Evolutionary conservation across 2,329 filamentous ascomycete species (phyloP).

Genomic region (Claviceps spartinae): DNA sequence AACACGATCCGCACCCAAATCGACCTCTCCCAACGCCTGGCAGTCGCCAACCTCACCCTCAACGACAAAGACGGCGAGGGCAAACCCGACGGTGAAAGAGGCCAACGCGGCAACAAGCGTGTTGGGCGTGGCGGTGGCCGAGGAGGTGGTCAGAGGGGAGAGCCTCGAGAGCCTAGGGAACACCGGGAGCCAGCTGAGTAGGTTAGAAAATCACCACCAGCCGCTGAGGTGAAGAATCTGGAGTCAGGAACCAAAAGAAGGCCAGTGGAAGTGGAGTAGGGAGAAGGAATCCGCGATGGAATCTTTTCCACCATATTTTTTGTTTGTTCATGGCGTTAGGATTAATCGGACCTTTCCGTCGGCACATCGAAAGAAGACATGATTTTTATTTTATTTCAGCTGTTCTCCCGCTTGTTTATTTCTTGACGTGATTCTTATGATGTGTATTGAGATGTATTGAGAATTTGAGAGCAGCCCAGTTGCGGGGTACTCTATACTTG

Average conservation of each 20-base stretch:
- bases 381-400: background rate
- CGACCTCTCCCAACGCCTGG: constrained; percentile 88
- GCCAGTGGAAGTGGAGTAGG: constrained; percentile 1
- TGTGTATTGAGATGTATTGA: background rate
- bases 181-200: constrained; percentile 21
- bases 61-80: constrained; percentile 36
- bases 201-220: background rate
- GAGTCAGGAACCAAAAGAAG: background rate
- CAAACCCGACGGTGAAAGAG: constrained; percentile 30
- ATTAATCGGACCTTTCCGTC: constrained; percentile 15
- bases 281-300: no score
- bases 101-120: constrained; percentile 37
- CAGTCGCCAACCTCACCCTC: constrained; percentile 53
- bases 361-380: constrained; percentile 13
- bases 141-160: constrained; percentile 36
- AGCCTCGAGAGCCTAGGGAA: constrained; percentile 31
- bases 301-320: no score
- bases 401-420: constrained; percentile 8
- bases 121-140: constrained; percentile 38
- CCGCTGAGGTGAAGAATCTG: no score
- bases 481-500: no score
- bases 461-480: no score
- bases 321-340: constrained; percentile 19
- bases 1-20: constrained; percentile 99
- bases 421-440: background rate